Base-by-base conservation (phyloP, 1,139 yeast genomes). In the Geotrichum phurueaensis region DNA sequence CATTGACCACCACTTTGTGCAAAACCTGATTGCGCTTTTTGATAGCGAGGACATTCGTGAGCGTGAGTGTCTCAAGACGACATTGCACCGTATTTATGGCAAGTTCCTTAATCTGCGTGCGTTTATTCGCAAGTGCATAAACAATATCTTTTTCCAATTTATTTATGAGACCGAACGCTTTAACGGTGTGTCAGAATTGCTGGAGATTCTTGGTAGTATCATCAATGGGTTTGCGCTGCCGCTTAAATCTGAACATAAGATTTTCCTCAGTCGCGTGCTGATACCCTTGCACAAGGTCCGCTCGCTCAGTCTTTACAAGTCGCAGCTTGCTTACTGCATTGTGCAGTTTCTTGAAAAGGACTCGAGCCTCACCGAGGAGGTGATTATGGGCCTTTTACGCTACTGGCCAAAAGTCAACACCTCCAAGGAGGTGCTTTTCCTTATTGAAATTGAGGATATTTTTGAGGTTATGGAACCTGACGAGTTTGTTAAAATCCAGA, bases 141-240 rank as follows among this genome's bases (percentile, higher is more conserved):
- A 86, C 76, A 90, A 94, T 73, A 96, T 94, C 53, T 94, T 94
- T 69, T 80, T 94, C 70, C 97, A 89, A 73, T 95, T 94, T 77
- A 85, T 87, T 57, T 95, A 94, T 76, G 99, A 94, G 75, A 92
- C 98, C 6, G 97, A 89, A 70, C 81, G 97, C 69, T 94, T 94
- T 74, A 94, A 95, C 72, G 99, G 99, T 65, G 86, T 94, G 65
- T 96, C 96, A 10, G 99, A 95, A 76, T 80, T 94, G 65, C 81
- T 94, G 67, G 99, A 94, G 75, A 94, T 94, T 61, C 81, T 95
- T 67, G 99, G 99, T 9, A 87, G 96, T 27, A 95, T 94, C 69
- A 94, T 94, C 71, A 94, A 94, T 75, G 99, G 99, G 20, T 94
- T 94, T 79, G 99, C 99, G 4, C 79, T 94, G 65, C 99, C 99